These are phyloP conservation scores for Ustilago hordei DNA, from an alignment of 1,284 basidiomycete species.

Conservation along the genomic window DNA sequence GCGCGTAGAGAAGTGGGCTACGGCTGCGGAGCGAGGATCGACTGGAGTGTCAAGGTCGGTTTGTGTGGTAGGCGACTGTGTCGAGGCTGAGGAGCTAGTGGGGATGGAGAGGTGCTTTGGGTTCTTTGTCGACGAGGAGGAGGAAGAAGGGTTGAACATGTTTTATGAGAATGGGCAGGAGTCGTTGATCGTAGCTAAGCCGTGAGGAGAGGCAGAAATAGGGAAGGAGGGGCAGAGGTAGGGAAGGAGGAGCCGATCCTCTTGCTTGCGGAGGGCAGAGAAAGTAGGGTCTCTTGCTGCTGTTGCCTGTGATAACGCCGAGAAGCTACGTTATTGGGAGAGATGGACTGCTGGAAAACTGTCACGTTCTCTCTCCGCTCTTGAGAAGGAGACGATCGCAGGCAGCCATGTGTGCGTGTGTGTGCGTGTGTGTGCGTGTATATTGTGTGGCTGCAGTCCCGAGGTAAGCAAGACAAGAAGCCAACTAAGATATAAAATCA, in stretches of 20 bases:
- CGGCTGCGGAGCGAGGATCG: constrained; percentile 10
- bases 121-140: constrained; percentile 8
- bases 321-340: background rate
- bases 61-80: constrained; percentile 37
- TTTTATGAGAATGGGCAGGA: background rate
- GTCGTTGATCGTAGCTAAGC: background rate
- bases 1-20: constrained; percentile 3
- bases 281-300: background rate
- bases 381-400: too few species aligned
- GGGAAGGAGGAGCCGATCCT: background rate
- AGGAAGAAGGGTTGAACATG: background rate
- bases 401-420: background rate
- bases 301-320: background rate
- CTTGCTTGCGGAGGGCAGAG: background rate
- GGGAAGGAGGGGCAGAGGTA: background rate
- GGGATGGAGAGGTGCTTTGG: constrained; percentile 30
- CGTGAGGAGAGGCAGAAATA: background rate
- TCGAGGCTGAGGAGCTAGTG: background rate
- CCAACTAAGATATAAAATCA: background rate
- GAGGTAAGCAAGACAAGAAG: background rate
- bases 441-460: background rate
- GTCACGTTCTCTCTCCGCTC: too few species aligned
- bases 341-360: too few species aligned
- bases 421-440: too few species aligned
- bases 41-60: constrained; percentile 11